Evolutionary conservation across 176 grass and related monocot species (phyloP), one percentile per base, ranked within the genome.

Genomic region (Leersia perrieri): DNA sequence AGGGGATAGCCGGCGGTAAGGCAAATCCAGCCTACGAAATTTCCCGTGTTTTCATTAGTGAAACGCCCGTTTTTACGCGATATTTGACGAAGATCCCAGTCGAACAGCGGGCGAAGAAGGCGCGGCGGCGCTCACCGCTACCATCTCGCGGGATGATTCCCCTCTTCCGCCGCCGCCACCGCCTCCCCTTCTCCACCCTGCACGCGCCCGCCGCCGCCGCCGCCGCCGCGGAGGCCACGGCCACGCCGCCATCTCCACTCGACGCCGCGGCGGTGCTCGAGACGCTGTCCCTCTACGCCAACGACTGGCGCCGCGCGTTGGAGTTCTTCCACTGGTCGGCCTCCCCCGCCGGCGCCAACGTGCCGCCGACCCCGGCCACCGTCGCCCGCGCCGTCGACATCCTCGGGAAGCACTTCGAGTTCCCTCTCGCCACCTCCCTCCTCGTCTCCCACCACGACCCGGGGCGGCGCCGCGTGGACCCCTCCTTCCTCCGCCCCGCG

Each of bases 391-490:
- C 82, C 49, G 78, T 95, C 42, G 96, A 98, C 73, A 88, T 98
- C 63, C 84, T 98, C 53, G 96, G 92, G 16, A 98, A 98, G 78
- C 90, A 95, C 81, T 92, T 91, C 63, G 96, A 98, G 71, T 98
- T 98, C 78, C 85, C 84, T 12, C 80, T 70, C 1, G 90, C 92
- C 28, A 86, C 80, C 31, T 88, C 88, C 77, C 86, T 93, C 16
- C 85, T 98, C 75, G 86, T 88, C 68, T 90, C 92, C 18, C 88
- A 94, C 80, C 71, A 80, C 75, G 57, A 83, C 35, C 60, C 81
- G 0, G 62, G 31, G 9, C 42, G n/a, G n/a, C n/a, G n/a, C n/a
- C n/a, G 63, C 60, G 18, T 65, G 28, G 82, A 92, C 71, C 70
- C 88, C 12, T 33, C 87, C 83, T 89, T 87, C 86, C 90, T 92